A percentile compares a stretch with the other conserved stretches of the same genome.
phyloP scores from a whole-genome alignment of 768 basidiomycete species.

The Kwoniella newhampshirensis region DNA sequence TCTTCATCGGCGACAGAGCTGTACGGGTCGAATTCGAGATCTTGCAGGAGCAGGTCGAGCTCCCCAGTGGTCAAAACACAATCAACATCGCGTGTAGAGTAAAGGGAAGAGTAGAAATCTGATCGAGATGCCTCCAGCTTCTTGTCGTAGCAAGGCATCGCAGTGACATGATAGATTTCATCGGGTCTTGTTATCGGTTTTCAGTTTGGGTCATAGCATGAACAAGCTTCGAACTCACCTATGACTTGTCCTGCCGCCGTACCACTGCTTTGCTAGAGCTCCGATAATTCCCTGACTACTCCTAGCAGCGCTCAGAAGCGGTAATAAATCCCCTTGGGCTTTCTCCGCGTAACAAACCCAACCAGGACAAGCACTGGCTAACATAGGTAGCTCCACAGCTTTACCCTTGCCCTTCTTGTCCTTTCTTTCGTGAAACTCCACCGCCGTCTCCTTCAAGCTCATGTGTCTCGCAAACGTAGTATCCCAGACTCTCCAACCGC shows the following conservation, averaged over 20 bases:
- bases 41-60: conserved; percentile 76
- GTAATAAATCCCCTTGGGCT: conserved; percentile 88
- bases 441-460: conserved; percentile 73
- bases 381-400: conserved; percentile 67
- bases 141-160: conserved; percentile 99
- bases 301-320: conserved; percentile 81
- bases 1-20: conserved; percentile 61
- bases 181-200: conserved; percentile 63
- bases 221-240: conserved; percentile 61
- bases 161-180: conserved; percentile 90
- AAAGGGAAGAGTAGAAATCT: conserved; percentile 74
- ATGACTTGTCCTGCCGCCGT: conserved; percentile 67
- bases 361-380: conserved; percentile 94
- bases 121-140: conserved; percentile 94
- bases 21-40: conserved; percentile 76
- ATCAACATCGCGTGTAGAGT: conserved; percentile 88
- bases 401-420: conserved; percentile 42
- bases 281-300: conserved; percentile 96
- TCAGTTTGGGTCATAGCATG: too few relatives aligned
- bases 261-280: conserved; percentile 84
- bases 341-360: conserved; percentile 99
- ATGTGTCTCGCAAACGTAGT: conserved; percentile 92
- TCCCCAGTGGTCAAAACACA: conserved; percentile 98
- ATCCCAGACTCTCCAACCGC: conserved; percentile 66
- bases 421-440: conserved; percentile 76